These are phyloP conservation scores for Serpula lacrymans DNA, from an alignment of 768 basidiomycete genomes.

Conservation along the genomic window DNA sequence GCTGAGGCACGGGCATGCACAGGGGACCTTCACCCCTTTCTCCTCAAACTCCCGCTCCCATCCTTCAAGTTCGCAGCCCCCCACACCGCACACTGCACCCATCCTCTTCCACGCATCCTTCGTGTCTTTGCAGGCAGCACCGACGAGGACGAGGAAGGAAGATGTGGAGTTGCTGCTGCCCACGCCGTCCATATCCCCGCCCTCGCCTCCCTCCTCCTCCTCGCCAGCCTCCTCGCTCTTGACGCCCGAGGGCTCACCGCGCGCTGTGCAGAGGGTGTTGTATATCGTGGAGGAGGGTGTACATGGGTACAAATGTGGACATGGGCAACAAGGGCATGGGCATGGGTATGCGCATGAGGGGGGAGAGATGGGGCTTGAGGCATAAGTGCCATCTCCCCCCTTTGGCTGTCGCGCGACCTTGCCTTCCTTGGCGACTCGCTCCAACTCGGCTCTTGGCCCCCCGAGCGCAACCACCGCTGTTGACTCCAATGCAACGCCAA, in stretches of 20 bases:
- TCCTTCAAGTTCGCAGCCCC: too few relatives aligned
- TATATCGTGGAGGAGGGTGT: background rate
- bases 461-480: too few relatives aligned
- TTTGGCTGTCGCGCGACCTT: too few relatives aligned
- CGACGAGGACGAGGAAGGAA: too few relatives aligned
- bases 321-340: background rate
- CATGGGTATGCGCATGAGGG: background rate
- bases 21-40: constrained; percentile 6
- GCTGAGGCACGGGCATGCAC: constrained; percentile 12
- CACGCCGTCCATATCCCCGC: constrained; percentile 4
- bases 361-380: too few relatives aligned
- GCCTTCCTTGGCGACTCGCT: too few relatives aligned
- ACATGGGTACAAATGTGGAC: background rate
- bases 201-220: constrained; percentile 6
- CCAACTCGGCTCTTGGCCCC: too few relatives aligned
- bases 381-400: too few relatives aligned
- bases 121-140: background rate
- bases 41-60: too few relatives aligned
- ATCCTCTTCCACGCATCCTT: background rate
- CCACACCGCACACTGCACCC: background rate
- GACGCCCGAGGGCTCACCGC: background rate
- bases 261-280: background rate
- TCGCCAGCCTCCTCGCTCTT: constrained; percentile 1
- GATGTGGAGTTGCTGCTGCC: background rate
- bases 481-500: constrained; percentile 1